A percentile compares a stretch with the other conserved stretches of the same genome.
Conservation (phyloP, 2,329 filamentous ascomycete species). For the Paraphoma sp. region DNA sequence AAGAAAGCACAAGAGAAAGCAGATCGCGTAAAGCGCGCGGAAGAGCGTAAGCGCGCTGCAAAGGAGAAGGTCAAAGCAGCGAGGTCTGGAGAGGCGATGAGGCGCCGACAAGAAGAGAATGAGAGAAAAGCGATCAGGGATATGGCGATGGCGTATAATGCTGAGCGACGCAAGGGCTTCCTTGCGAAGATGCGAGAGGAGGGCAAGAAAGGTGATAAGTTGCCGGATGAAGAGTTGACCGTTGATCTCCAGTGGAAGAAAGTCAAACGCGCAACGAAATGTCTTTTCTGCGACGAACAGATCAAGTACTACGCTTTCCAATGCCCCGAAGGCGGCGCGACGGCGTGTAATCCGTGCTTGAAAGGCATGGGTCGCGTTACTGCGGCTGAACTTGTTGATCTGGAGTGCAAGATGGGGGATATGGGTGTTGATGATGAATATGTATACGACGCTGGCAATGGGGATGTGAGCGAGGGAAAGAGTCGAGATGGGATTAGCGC, state of each 20-base stretch:
- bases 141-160: not conserved
- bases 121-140: not conserved
- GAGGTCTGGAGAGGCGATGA: not conserved
- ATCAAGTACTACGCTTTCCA: slow-evolving; percentile 1
- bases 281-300: not conserved
- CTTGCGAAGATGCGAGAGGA: not conserved
- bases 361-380: not conserved
- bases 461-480: too few species aligned
- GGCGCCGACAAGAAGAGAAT: not conserved
- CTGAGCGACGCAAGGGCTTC: not conserved
- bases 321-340: not conserved
- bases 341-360: slow-evolving; percentile 1
- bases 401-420: too few species aligned
- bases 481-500: too few species aligned
- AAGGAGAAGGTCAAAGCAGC: not conserved
- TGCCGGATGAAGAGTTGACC: not conserved
- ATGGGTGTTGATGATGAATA: not conserved
- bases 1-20: not conserved
- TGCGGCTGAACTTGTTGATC: not conserved
- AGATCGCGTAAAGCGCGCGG: not conserved
- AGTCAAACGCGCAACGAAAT: not conserved
- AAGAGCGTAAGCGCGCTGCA: not conserved
- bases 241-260: slow-evolving; percentile 1
- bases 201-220: not conserved
- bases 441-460: too few species aligned